phyloP scores from a whole-genome alignment of 257 asterid species.

The Fraxinus anomala region DNA sequence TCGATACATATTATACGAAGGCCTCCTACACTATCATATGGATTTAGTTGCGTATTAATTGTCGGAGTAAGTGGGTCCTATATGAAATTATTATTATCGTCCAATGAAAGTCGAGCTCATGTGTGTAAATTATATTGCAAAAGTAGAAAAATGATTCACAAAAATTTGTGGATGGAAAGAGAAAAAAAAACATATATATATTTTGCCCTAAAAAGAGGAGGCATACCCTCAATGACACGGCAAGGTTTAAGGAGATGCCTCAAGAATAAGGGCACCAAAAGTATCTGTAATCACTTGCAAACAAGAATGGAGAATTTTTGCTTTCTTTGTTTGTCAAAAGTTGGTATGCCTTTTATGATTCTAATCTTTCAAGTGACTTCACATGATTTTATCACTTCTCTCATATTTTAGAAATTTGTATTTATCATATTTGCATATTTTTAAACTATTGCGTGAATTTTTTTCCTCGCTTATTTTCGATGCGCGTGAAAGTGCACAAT shows the following conservation, averaged over 20 bases:
- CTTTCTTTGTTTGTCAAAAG: neutral
- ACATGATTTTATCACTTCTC: neutral
- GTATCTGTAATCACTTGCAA: slow-evolving; percentile 5
- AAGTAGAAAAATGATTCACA: neutral
- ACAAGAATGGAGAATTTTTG: neutral
- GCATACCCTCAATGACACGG: slow-evolving; percentile 32
- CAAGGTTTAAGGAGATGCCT: slow-evolving; percentile 7
- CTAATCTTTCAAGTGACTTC: slow-evolving; percentile 5
- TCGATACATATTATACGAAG: neutral
- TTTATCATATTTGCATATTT: too few relatives aligned
- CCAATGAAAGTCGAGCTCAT: neutral
- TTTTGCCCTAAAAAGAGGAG: slow-evolving; percentile 2
- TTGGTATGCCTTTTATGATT: slow-evolving; percentile 12
- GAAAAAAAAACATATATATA: neutral
- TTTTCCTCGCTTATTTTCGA: too few relatives aligned
- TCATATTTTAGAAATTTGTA: too few relatives aligned
- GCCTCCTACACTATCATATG: neutral
- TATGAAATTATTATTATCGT: neutral
- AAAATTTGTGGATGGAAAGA: neutral
- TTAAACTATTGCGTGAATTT: too few relatives aligned
- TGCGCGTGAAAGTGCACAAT: too few relatives aligned
- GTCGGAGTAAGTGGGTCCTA: neutral
- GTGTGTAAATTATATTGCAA: neutral
- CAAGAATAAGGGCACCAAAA: neutral
- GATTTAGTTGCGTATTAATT: too few relatives aligned